phyloP scores from a whole-genome alignment of 345 rosid genomes.

The Sonneratia alba region DNA sequence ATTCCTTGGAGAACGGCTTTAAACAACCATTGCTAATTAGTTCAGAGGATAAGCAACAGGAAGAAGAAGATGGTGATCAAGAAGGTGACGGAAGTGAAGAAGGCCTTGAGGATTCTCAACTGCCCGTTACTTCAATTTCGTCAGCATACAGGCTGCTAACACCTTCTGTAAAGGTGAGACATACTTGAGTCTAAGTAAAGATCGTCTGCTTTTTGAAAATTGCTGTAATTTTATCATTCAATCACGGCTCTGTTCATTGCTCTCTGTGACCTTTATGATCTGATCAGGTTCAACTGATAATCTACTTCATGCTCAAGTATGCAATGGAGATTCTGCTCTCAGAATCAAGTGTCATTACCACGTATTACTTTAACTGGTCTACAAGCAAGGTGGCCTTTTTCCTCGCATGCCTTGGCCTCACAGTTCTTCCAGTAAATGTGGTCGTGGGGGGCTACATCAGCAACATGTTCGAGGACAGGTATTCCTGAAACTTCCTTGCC shows the following conservation, averaged over 20 bases:
- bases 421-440: slow-evolving; percentile 88
- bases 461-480: slow-evolving; percentile 99
- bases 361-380: slow-evolving; percentile 88
- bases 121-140: slow-evolving; percentile 56
- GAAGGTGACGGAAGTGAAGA: slow-evolving; percentile 78
- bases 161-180: slow-evolving; percentile 86
- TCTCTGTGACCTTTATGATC: neutral
- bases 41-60: slow-evolving; percentile 37
- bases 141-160: slow-evolving; percentile 83
- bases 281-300: slow-evolving; percentile 81
- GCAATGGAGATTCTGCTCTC: slow-evolving; percentile 89
- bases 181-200: neutral
- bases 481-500: slow-evolving; percentile 5
- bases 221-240: neutral
- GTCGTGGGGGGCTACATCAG: slow-evolving; percentile 88
- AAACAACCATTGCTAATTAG: slow-evolving; percentile 54
- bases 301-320: slow-evolving; percentile 97
- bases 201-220: too few species aligned
- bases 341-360: slow-evolving; percentile 85
- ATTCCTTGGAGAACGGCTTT: slow-evolving; percentile 71
- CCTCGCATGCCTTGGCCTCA: slow-evolving; percentile 90
- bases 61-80: slow-evolving; percentile 41
- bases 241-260: neutral
- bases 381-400: slow-evolving; percentile 77
- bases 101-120: slow-evolving; percentile 54